These are phyloP conservation scores for Ophiosphaerella narmari DNA, from an alignment of 2,329 filamentous ascomycete genomes.

Conservation along the genomic window DNA sequence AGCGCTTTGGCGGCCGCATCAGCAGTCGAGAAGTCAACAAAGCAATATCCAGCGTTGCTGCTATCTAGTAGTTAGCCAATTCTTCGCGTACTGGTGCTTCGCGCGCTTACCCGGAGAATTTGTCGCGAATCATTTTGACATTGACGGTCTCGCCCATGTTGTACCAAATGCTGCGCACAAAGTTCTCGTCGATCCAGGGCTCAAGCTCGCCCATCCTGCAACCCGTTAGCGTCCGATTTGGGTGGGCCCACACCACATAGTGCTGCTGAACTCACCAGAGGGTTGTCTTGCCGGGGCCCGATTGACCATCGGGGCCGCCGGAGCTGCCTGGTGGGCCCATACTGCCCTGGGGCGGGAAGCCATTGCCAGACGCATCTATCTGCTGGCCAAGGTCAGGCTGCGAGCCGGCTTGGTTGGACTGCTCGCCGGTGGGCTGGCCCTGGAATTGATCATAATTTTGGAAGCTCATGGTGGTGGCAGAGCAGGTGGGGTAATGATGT, in stretches of 20 bases:
- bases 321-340: slow-evolving; percentile 47
- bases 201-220: slow-evolving; percentile 97
- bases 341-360: slow-evolving; percentile 57
- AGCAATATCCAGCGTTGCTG: slow-evolving; percentile 98
- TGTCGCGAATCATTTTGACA: slow-evolving; percentile 99
- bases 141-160: slow-evolving; percentile 93
- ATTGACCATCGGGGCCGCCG: slow-evolving; percentile 40
- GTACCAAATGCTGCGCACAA: slow-evolving; percentile 94
- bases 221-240: slow-evolving; percentile 24
- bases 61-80: slow-evolving; percentile 58
- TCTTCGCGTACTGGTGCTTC: slow-evolving; percentile 15
- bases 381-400: slow-evolving; percentile 62
- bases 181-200: slow-evolving; percentile 99
- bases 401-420: slow-evolving; percentile 51
- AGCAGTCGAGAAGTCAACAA: slow-evolving; percentile 85
- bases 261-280: slow-evolving; percentile 52
- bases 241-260: not conserved
- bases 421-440: slow-evolving; percentile 60
- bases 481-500: slow-evolving; percentile 23
- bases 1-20: slow-evolving; percentile 91
- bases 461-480: slow-evolving; percentile 65
- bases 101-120: slow-evolving; percentile 83
- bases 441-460: slow-evolving; percentile 68
- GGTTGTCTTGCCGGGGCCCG: slow-evolving; percentile 56
- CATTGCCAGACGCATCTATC: slow-evolving; percentile 58